Evolutionary conservation across 1,284 basidiomycete genomes (phyloP), one percentile per base, ranked within the genome.

Genomic region (Ceratobasidium sp.): DNA sequence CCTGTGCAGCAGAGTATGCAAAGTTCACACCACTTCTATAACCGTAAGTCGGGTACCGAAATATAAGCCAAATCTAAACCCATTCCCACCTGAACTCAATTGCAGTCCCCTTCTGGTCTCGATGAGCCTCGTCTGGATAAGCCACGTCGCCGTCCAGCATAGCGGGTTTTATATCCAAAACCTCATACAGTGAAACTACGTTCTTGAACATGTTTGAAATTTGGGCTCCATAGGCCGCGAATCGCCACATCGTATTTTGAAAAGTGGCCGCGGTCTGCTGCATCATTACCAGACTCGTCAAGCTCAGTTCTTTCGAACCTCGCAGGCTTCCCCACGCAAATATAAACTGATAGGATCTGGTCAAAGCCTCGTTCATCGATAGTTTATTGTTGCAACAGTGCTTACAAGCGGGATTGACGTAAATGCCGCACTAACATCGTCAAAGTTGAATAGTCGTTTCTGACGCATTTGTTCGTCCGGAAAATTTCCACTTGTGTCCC

Each of bases 1-100:
- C 61, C 7, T 86, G 63, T 14, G 63, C 43, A 5, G 41, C 41
- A 5, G 73, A 71, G 30, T 76, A 76, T 46, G 50, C 55, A 30
- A 76, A 76, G 14, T 28, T 47, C 50, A 76, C 73, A 26, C 64
- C 46, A 32, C 72, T 73, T 16, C 1, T 14, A 63, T 52, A 52
- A 21, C 8, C 8, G 9, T 52, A 14, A 26, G 46, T 2, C 14
- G 32, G 21, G 50, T 5, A 66, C 5, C 18, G 7, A 52, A 41
- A 14, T 4, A 23, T 35, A 1, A 52, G 1, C 5, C 28, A 30
- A 43, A 21, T 49, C 1, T 23, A 57, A 38, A 18, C 13, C n/a
- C 5, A 9, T n/a, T 35, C 74, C 28, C 26, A 75, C 75, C 61
- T 75, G 55, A 75, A 75, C 30, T 75, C 74, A 5, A 76, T 66